phyloP scores from a whole-genome alignment of 2,329 filamentous ascomycete species.

The Fusarium compactum region DNA sequence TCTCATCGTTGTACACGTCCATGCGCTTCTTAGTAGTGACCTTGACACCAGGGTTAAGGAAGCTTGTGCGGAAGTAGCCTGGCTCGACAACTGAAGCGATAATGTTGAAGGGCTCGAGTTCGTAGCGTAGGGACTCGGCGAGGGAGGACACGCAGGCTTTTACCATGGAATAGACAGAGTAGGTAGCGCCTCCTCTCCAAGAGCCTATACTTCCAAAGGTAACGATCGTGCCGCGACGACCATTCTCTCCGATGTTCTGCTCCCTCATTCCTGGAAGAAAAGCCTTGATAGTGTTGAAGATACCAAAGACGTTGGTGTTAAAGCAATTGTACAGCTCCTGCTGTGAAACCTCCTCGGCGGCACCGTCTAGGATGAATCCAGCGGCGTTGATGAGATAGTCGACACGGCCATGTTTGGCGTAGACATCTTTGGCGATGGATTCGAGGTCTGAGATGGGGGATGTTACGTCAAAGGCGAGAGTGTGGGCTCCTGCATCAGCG shows the following conservation, averaged over 20 bases:
- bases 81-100: slow-evolving; percentile 60
- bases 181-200: slow-evolving; percentile 54
- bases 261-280: slow-evolving; percentile 61
- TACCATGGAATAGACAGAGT: slow-evolving; percentile 57
- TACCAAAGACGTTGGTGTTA: slow-evolving; percentile 67
- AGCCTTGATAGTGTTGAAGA: slow-evolving; percentile 61
- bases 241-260: slow-evolving; percentile 46
- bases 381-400: slow-evolving; percentile 64
- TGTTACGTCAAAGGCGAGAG: slow-evolving; percentile 62
- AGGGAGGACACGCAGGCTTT: slow-evolving; percentile 62
- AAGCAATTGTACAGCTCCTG: slow-evolving; percentile 56
- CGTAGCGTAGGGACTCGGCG: slow-evolving; percentile 57
- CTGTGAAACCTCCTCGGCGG: slow-evolving; percentile 55
- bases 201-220: slow-evolving; percentile 63
- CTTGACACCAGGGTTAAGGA: slow-evolving; percentile 56
- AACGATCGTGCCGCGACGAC: slow-evolving; percentile 51
- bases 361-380: slow-evolving; percentile 58
- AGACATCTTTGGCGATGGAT: slow-evolving; percentile 51
- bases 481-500: slow-evolving; percentile 56
- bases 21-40: slow-evolving; percentile 48
- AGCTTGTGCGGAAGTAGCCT: slow-evolving; percentile 65
- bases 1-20: slow-evolving; percentile 50
- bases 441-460: slow-evolving; percentile 53
- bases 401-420: slow-evolving; percentile 53
- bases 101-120: slow-evolving; percentile 61